Evolutionary conservation across 2,329 filamentous ascomycete genomes (phyloP), one percentile per base, ranked within the genome.

Genomic region (Colletotrichum sp.): DNA sequence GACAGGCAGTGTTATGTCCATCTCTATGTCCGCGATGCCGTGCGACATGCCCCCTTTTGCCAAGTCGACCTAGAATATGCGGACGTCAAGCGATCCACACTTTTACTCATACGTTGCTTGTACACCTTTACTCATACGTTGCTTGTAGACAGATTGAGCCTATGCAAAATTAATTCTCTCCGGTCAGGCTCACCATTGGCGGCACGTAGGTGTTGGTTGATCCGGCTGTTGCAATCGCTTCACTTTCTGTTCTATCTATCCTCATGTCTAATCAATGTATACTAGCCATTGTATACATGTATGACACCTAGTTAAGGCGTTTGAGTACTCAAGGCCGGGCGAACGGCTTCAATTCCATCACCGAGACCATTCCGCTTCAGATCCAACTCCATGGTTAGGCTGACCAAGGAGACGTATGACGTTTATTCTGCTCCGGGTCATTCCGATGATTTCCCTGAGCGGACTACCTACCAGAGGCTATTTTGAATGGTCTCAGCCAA

Each of bases 221-320:
- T 43, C 5, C 38, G 9, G 18, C 38, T 43, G 18, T n/a, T n/a
- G 8, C 38, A 10, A 43, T 43, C 0, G 38, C 38, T n/a, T n/a
- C 38, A n/a, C 18, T 12, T n/a, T n/a, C 9, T 43, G 3, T n/a
- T 43, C 38, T n/a, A 43, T 43, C 38, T n/a, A 43, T 5, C 18
- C 18, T n/a, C 9, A n/a, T 43, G 9, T 43, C 9, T n/a, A 0
- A n/a, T 43, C 38, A 43, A 5, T 1, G 38, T 3, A 43, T 0
- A n/a, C n/a, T n/a, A 3, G 8, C 9, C 18, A n/a, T 43, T 43
- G 4, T 43, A n/a, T 43, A 5, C 18, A 43, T 43, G 3, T 43
- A 43, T n/a, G 9, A 12, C 5, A 43, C 38, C 4, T n/a, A n/a
- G 9, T n/a, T 4, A 0, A n/a, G 9, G 9, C 38, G 2, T n/a